Evolutionary conservation across 1,284 basidiomycete genomes (phyloP), one percentile per base, ranked within the genome.

Genomic region (Earliella scabrosa): DNA sequence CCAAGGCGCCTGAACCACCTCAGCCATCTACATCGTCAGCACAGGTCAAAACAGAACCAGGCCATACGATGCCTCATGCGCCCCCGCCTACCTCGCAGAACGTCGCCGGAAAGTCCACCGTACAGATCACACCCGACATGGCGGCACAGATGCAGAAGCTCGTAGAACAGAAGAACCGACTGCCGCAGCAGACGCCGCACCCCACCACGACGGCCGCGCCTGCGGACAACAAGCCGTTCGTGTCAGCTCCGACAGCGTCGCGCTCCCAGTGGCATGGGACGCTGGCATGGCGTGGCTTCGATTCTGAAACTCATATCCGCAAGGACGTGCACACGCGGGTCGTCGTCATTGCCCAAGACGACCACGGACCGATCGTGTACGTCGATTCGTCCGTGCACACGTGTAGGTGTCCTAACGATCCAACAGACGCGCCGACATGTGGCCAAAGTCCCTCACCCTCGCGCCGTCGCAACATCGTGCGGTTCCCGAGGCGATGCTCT

Each of bases 131-230:
- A 1, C 61, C 67, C 0, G 62, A 60, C 26, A 24, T 69, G 26
- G 74, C 68, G 6, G 68, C 73, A 18, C 86, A 85, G 60, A 78
- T 83, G 76, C 78, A 81, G 60, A 85, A 82, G 63, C 64, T 81
- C 52, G 63, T 75, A 3, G 82, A 85, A 43, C 81, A 80, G 66
- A 72, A 71, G 51, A 68, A 68, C 39, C 65, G 69, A n/a, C 59
- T 47, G n/a, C 45, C 40, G 29, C 26, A 46, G n/a, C 35, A 16
- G 16, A 32, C 49, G 18, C 24, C 18, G 4, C 52, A 51, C 16
- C 39, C 27, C 4, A 16, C 24, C 3, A 29, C 52, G 10, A 39
- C 41, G n/a, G 49, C 49, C 4, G 32, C 50, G 32, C 32, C 46
- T 23, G 31, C 47, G 6, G 50, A 36, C 27, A 35, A 34, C 45